phyloP scores from a whole-genome alignment of 2,329 filamentous ascomycete genomes.

The Plectosphaerella plurivora region DNA sequence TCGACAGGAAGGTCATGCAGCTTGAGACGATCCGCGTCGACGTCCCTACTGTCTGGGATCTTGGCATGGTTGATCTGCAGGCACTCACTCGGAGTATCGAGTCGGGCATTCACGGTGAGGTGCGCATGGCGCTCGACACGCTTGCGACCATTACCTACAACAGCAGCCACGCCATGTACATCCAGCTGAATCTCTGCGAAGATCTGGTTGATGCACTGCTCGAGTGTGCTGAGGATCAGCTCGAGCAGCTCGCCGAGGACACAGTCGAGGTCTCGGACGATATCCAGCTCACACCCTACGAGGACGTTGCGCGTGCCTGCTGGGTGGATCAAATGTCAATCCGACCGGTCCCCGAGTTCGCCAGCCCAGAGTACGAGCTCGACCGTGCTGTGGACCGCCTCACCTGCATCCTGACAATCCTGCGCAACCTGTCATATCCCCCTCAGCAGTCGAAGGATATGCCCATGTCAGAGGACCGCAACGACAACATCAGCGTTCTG shows the following conservation, averaged over 20 bases:
- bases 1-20: slow-evolving; percentile 61
- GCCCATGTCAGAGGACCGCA: background rate
- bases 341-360: slow-evolving; percentile 69
- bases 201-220: slow-evolving; percentile 84
- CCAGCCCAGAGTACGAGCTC: slow-evolving; percentile 72
- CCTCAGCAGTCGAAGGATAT: slow-evolving; percentile 27
- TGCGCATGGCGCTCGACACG: slow-evolving; percentile 84
- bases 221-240: slow-evolving; percentile 86
- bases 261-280: slow-evolving; percentile 83
- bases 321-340: slow-evolving; percentile 68
- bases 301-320: slow-evolving; percentile 79
- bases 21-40: slow-evolving; percentile 68
- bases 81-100: slow-evolving; percentile 86
- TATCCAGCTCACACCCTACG: slow-evolving; percentile 77
- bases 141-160: slow-evolving; percentile 64
- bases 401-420: slow-evolving; percentile 85
- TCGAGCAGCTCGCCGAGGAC: slow-evolving; percentile 79
- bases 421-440: slow-evolving; percentile 89
- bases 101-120: slow-evolving; percentile 82
- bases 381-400: slow-evolving; percentile 83
- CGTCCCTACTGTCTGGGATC: slow-evolving; percentile 68
- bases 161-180: slow-evolving; percentile 54
- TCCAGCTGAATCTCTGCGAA: slow-evolving; percentile 70
- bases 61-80: slow-evolving; percentile 86
- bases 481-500: slow-evolving; percentile 64